These are phyloP conservation scores for Irpex rosettiformis DNA, from an alignment of 1,284 basidiomycete genomes.

Conservation along the genomic window DNA sequence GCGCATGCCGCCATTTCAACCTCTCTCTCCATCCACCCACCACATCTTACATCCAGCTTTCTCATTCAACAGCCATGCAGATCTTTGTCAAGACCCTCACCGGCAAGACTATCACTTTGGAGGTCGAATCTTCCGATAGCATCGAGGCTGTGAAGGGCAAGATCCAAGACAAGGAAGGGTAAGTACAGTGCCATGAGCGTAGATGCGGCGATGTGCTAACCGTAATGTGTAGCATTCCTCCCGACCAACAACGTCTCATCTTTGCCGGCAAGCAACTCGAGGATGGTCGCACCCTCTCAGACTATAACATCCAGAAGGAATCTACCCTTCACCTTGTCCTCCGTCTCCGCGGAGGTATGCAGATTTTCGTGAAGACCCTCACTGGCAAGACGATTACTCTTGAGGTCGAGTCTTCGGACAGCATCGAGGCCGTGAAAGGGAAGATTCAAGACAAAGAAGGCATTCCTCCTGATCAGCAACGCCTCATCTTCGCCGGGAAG, in stretches of 20 bases:
- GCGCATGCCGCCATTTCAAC: slow-evolving; percentile 5
- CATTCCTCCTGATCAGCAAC: slow-evolving; percentile 83
- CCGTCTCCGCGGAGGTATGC: slow-evolving; percentile 72
- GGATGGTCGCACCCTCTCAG: slow-evolving; percentile 68
- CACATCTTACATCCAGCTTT: slow-evolving; percentile 7
- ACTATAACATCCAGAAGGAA: slow-evolving; percentile 79
- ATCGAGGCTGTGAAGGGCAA: slow-evolving; percentile 82
- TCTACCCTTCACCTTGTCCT: slow-evolving; percentile 36
- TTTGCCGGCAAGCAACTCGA: slow-evolving; percentile 76
- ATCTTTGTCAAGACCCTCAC: slow-evolving; percentile 86
- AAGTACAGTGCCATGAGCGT: slow-evolving; percentile 19
- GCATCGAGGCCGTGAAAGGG: slow-evolving; percentile 51
- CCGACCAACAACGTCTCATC: slow-evolving; percentile 80
- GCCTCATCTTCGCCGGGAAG: slow-evolving; percentile 87
- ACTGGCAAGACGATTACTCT: slow-evolving; percentile 51
- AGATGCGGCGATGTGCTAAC: neutral
- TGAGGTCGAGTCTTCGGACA: slow-evolving; percentile 49
- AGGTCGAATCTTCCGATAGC: slow-evolving; percentile 83
- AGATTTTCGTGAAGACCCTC: slow-evolving; percentile 70
- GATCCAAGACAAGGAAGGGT: slow-evolving; percentile 79
- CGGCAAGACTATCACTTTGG: slow-evolving; percentile 87
- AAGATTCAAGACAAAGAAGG: slow-evolving; percentile 56
- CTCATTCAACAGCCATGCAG: slow-evolving; percentile 49
- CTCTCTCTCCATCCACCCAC: slow-evolving; percentile 12
- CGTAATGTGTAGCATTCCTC: slow-evolving; percentile 51